Conservation (phyloP, 306 rosid genomes). For the Vigna angularis region DNA sequence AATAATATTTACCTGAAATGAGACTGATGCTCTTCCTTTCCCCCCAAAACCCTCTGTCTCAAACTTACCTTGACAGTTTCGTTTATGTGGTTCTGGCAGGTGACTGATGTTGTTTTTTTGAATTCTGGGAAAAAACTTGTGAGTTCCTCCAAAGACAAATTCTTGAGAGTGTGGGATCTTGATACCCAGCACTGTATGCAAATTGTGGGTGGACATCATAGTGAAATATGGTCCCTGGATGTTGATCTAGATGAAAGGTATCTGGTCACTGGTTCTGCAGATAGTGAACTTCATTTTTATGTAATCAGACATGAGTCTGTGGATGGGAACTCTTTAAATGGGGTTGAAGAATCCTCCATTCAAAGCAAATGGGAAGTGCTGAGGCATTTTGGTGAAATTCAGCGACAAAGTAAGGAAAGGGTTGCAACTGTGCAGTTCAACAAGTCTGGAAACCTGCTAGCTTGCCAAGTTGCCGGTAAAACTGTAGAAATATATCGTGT, state of each 20-base stretch:
- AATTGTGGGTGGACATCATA: slow-evolving; percentile 90
- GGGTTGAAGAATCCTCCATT: slow-evolving; percentile 50
- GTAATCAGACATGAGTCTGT: slow-evolving; percentile 58
- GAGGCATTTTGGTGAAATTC: slow-evolving; percentile 85
- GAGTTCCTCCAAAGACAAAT: slow-evolving; percentile 92
- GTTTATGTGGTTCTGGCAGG: slow-evolving; percentile 58
- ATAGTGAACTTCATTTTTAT: slow-evolving; percentile 85
- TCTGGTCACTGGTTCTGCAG: slow-evolving; percentile 91
- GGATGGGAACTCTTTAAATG: slow-evolving; percentile 55
- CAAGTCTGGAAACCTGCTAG: slow-evolving; percentile 83
- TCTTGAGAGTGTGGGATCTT: slow-evolving; percentile 96
- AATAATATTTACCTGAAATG: background rate
- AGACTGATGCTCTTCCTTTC: background rate
- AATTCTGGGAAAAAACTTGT: slow-evolving; percentile 80
- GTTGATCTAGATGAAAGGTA: slow-evolving; percentile 75
- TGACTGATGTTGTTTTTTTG: slow-evolving; percentile 83
- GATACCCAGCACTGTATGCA: slow-evolving; percentile 98
- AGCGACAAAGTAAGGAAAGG: slow-evolving; percentile 83
- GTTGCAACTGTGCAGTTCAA: slow-evolving; percentile 82
- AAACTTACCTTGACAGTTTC: background rate
- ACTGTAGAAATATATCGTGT: slow-evolving; percentile 77
- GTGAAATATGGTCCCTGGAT: slow-evolving; percentile 94
- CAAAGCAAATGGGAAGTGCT: slow-evolving; percentile 82
- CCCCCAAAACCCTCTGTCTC: background rate
- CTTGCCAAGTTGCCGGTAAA: slow-evolving; percentile 95